Evolutionary conservation across 352 stramenopile genomes (phyloP).

Genomic region (Globisporangium cylindrosporum): DNA sequence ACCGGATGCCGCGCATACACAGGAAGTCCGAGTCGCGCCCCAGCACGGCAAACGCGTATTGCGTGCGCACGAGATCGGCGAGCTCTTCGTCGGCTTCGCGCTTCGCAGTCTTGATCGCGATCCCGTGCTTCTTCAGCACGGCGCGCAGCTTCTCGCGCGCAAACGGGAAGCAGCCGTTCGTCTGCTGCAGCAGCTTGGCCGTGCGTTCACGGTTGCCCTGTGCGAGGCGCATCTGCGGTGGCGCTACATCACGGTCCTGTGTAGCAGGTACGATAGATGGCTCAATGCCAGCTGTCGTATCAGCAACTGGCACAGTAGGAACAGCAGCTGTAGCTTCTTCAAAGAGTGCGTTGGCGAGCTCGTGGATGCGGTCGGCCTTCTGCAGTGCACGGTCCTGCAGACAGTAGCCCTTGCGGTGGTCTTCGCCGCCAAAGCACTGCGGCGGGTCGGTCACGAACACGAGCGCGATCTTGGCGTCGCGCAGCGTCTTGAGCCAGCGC

Average conservation of each 20-base stretch:
- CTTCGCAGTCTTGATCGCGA: constrained; percentile 45
- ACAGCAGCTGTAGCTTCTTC: not conserved
- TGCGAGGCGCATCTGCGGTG: constrained; percentile 11
- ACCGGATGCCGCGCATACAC: constrained; percentile 74
- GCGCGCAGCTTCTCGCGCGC: constrained; percentile 65
- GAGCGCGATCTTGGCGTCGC: constrained; percentile 38
- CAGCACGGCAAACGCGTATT: constrained; percentile 59
- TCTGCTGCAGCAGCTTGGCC: constrained; percentile 43
- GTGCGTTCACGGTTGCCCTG: constrained; percentile 15
- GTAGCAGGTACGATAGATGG: not conserved
- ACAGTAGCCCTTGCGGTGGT: constrained; percentile 63
- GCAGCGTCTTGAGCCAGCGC: constrained; percentile 46
- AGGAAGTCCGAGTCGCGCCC: constrained; percentile 89
- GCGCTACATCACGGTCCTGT: not conserved
- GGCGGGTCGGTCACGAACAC: constrained; percentile 75
- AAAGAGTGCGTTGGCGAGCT: constrained; percentile 36
- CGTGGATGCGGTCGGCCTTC: constrained; percentile 47
- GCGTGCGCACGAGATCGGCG: constrained; percentile 52
- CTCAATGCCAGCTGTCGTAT: not conserved
- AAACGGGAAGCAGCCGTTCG: constrained; percentile 75
- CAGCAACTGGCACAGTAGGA: not conserved
- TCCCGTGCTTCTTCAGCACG: constrained; percentile 48
- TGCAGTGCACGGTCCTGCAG: constrained; percentile 51
- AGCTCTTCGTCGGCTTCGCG: constrained; percentile 81
- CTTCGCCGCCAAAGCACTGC: constrained; percentile 65